These are phyloP conservation scores for Fusarium ramigenum DNA, from an alignment of 2,329 filamentous ascomycete species.

Conservation along the genomic window DNA sequence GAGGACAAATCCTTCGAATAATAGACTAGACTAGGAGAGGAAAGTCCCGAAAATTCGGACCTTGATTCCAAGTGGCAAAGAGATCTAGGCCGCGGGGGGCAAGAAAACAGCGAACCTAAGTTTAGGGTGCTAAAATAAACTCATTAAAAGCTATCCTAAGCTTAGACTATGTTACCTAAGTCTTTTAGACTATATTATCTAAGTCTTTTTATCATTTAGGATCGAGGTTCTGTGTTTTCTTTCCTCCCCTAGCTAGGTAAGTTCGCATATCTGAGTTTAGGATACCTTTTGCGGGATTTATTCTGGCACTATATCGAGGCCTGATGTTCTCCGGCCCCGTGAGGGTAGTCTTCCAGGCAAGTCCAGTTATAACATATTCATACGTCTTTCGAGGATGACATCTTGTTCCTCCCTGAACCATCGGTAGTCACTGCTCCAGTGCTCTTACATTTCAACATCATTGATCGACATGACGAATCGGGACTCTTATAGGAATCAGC, in stretches of 20 bases:
- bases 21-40: not conserved
- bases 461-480: not conserved
- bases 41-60: not conserved
- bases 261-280: not conserved
- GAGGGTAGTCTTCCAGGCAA: accelerated
- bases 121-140: too few species aligned
- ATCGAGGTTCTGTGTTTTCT: too few species aligned
- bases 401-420: not conserved
- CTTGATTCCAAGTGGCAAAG: not conserved
- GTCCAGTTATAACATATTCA: accelerated
- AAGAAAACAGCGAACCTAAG: too few species aligned
- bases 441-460: too few species aligned
- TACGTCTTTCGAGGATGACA: not conserved
- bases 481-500: accelerated
- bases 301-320: accelerated
- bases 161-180: too few species aligned
- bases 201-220: too few species aligned
- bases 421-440: not conserved
- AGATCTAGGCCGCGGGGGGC: not conserved
- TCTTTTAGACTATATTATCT: too few species aligned
- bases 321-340: accelerated
- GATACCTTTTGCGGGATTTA: not conserved
- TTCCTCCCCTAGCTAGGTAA: too few species aligned
- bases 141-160: too few species aligned
- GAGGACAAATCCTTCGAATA: too few species aligned